Conservation (phyloP, 169 alveolate genomes). For the Eimeria necatrix region DNA sequence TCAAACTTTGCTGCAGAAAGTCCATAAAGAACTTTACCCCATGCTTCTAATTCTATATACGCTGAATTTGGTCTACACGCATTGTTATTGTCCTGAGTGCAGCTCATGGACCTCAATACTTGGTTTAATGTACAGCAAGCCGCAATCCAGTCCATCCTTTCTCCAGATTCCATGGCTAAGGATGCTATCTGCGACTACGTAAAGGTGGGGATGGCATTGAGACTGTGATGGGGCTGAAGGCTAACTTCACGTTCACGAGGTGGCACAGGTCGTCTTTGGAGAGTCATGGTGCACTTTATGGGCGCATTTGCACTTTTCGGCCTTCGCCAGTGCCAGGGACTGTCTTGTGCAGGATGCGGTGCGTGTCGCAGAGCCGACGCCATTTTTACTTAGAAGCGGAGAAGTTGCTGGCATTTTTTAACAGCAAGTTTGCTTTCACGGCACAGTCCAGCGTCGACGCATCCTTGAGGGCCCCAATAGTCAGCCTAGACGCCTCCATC, state of each 20-base stretch:
- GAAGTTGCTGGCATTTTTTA: slow-evolving; percentile 46
- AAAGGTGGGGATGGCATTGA: slow-evolving; percentile 20
- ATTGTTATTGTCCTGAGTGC: not conserved
- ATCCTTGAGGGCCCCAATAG: slow-evolving; percentile 35
- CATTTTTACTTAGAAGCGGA: slow-evolving; percentile 67
- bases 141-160: slow-evolving; percentile 45
- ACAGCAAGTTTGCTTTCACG: slow-evolving; percentile 11
- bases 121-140: slow-evolving; percentile 68
- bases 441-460: slow-evolving; percentile 18
- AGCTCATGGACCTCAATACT: slow-evolving; percentile 54
- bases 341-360: not conserved
- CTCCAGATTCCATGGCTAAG: slow-evolving; percentile 64
- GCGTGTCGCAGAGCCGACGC: slow-evolving; percentile 66
- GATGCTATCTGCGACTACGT: slow-evolving; percentile 63
- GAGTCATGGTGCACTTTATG: no score
- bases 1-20: not conserved
- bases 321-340: no score
- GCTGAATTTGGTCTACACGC: not conserved
- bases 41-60: not conserved
- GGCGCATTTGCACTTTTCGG: no score
- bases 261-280: no score
- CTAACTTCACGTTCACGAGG: not conserved
- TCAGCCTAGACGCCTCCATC: slow-evolving; percentile 43
- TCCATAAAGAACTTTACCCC: not conserved
- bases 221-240: not conserved